phyloP scores from a whole-genome alignment of 257 asterid species.

The Nicotiana tomentosiformis region DNA sequence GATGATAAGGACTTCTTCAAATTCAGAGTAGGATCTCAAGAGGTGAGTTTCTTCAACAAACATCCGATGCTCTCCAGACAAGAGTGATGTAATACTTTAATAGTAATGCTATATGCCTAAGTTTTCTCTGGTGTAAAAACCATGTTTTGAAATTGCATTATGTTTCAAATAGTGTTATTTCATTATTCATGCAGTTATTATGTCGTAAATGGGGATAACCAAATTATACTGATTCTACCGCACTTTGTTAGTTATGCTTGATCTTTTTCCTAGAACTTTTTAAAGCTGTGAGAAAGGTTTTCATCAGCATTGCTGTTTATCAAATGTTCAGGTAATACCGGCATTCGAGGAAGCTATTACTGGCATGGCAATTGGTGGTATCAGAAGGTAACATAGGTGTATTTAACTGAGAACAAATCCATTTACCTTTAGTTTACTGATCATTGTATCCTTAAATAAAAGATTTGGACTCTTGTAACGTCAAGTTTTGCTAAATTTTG shows the following conservation, averaged over 20 bases:
- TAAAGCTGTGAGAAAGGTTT: conserved; percentile 1
- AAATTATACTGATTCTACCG: neutral
- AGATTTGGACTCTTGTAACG: neutral
- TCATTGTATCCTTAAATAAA: neutral
- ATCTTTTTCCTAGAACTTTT: conserved; percentile 3
- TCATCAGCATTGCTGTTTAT: conserved; percentile 19
- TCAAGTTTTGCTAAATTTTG: neutral
- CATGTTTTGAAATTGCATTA: neutral
- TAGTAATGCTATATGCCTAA: neutral
- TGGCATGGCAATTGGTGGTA: conserved; percentile 90
- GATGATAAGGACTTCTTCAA: conserved; percentile 87
- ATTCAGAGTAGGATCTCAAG: conserved; percentile 77
- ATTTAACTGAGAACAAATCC: neutral
- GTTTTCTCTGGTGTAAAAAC: neutral
- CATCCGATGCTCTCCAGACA: neutral
- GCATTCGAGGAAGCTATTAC: conserved; percentile 93
- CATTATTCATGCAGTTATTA: neutral
- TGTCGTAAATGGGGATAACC: neutral
- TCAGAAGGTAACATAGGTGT: conserved; percentile 56
- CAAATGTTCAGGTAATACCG: conserved; percentile 75
- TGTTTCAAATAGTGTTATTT: neutral
- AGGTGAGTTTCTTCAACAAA: conserved; percentile 38
- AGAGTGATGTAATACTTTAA: neutral
- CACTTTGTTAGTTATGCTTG: neutral
- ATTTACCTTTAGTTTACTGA: neutral